Evolutionary conservation across 2,329 filamentous ascomycete genomes (phyloP).

Genomic region (Cercospora sp.): DNA sequence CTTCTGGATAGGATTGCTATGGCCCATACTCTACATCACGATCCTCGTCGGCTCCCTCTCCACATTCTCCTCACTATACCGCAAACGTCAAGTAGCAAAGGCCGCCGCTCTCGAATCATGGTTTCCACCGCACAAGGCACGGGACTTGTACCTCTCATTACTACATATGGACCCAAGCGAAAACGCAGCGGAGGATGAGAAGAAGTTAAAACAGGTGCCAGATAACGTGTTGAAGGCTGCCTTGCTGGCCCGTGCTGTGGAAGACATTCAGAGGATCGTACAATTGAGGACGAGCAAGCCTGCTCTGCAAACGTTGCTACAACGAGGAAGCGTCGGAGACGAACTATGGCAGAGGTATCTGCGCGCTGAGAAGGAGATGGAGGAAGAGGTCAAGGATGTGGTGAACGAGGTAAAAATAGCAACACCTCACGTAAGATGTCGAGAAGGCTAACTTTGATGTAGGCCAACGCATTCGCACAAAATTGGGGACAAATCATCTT

Average conservation of each 20-base stretch:
- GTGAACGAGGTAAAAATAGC: slow-evolving; percentile 72
- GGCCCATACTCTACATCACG: slow-evolving; percentile 86
- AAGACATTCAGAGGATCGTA: slow-evolving; percentile 90
- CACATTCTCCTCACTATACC: slow-evolving; percentile 90
- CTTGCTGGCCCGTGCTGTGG: slow-evolving; percentile 81
- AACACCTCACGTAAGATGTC: neutral
- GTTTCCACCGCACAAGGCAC: slow-evolving; percentile 88
- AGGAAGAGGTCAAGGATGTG: slow-evolving; percentile 91
- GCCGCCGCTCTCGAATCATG: slow-evolving; percentile 86
- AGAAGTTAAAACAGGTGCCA: slow-evolving; percentile 66
- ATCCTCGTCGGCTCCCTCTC: slow-evolving; percentile 85
- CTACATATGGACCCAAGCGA: slow-evolving; percentile 70
- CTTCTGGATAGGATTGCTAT: slow-evolving; percentile 75
- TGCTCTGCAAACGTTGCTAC: slow-evolving; percentile 77
- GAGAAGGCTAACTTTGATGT: slow-evolving; percentile 16
- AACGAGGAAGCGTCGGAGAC: slow-evolving; percentile 90
- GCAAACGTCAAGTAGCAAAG: slow-evolving; percentile 80
- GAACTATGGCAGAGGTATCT: slow-evolving; percentile 92
- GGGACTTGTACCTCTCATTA: slow-evolving; percentile 91
- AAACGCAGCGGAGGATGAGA: slow-evolving; percentile 60
- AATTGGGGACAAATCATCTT: slow-evolving; percentile 96
- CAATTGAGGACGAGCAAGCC: slow-evolving; percentile 86
- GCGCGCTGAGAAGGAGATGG: slow-evolving; percentile 94
- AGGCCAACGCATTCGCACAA: slow-evolving; percentile 88
- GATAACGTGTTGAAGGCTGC: slow-evolving; percentile 86